Base-by-base conservation (phyloP, 2,329 filamentous ascomycete genomes). In the Neofusicoccum kwambonambiense region DNA sequence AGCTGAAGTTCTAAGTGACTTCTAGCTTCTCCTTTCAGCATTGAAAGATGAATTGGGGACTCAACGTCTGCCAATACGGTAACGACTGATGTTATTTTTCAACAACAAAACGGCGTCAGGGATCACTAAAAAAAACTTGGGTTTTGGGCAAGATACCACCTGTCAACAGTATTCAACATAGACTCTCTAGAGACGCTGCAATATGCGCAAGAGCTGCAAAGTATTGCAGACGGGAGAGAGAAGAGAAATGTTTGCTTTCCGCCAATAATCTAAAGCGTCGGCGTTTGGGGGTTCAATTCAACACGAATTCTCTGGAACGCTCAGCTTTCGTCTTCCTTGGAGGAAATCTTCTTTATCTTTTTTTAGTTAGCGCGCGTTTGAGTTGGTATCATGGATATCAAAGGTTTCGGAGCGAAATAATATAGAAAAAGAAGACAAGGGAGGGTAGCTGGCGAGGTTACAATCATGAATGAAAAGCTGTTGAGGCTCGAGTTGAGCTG, bases 1-100 rank as follows among this genome's bases (percentile, higher is more conserved):
- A 85, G 72, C 91, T 99, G 77, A 93, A 91, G 83, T 90, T 92
- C 82, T 98, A 97, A 49, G 8, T 41, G 34, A 11, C 22, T 11
- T 12, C 8, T 7, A 12, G 45, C 58, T 62, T 64, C 45, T 49
- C 22, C 51, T 49, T 44, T 50, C 44, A 8, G 35, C 37, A 41
- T 35, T 9, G 37, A 22, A 31, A 31, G 27, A 58, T 44, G 39
- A 44, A 34, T 57, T 60, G 56, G 45, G 39, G 63, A 65, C 63
- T 65, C 63, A 65, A 65, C 63, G 63, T 65, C 63, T 47, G 45
- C 58, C 62, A 64, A 56, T 27, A 4, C 50, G 52, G 42, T 60
- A 41, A 60, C 52, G 62, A 58, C 41, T 49, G 44, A 51, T 63
- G 39, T 63, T 37, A 22, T 52, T 60, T 54, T 65, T 65, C 63